Conservation (phyloP, 192 early-diverging fungal species). For the Rhizoclosmatium globosum region DNA sequence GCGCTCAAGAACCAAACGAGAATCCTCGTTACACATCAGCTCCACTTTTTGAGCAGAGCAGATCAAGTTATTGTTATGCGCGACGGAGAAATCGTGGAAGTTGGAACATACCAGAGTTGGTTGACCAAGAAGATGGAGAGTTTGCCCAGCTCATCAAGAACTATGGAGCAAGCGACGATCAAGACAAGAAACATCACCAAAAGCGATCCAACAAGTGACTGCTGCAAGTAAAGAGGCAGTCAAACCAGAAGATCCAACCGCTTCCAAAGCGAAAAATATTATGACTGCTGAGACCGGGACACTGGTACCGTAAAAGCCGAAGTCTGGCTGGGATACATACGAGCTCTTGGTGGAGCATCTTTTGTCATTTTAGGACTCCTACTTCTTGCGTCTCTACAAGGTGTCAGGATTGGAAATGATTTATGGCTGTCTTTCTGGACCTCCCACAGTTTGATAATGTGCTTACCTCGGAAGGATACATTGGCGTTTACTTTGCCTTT, state of each 20-base stretch:
- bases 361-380: slow-evolving; percentile 52
- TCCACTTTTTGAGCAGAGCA: slow-evolving; percentile 64
- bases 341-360: slow-evolving; percentile 11
- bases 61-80: slow-evolving; percentile 73
- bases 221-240: not conserved
- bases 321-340: slow-evolving; percentile 75
- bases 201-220: not conserved
- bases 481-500: slow-evolving; percentile 32
- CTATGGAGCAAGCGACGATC: slow-evolving; percentile 29
- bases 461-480: slow-evolving; percentile 24
- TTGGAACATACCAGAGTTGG: slow-evolving; percentile 63
- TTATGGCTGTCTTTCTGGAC: slow-evolving; percentile 46
- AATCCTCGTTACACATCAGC: slow-evolving; percentile 80
- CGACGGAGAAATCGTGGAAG: slow-evolving; percentile 67
- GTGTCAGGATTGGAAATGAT: slow-evolving; percentile 59
- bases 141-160: slow-evolving; percentile 10
- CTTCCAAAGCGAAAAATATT: slow-evolving; percentile 56
- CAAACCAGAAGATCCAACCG: not conserved
- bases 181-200: not conserved
- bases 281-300: slow-evolving; percentile 78
- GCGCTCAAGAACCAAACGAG: slow-evolving; percentile 72
- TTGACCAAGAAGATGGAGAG: slow-evolving; percentile 48
- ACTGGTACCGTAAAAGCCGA: slow-evolving; percentile 72
- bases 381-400: slow-evolving; percentile 59
- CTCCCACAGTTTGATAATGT: not conserved